These are phyloP conservation scores for Pseudonitzschia multiseries DNA, from an alignment of 108 stramenopile genomes.

Conservation along the genomic window DNA sequence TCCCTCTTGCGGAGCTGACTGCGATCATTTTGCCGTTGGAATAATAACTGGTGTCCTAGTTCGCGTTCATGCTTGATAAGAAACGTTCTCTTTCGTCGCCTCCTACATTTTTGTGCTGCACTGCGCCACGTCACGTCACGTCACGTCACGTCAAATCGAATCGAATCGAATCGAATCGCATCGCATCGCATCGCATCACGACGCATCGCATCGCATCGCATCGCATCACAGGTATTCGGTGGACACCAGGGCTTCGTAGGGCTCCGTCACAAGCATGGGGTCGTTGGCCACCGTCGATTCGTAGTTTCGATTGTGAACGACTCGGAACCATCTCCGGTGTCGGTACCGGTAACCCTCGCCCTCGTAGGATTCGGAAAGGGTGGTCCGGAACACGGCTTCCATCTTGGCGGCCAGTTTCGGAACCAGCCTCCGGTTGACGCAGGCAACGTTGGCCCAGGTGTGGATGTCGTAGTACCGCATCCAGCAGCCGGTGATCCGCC, in stretches of 20 bases:
- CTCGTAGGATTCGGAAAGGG: neutral
- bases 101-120: too few species aligned
- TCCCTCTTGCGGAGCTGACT: too few species aligned
- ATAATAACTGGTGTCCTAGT: too few species aligned
- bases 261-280: neutral
- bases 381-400: conserved; percentile 53
- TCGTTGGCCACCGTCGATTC: neutral
- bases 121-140: too few species aligned
- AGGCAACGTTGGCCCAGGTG: conserved; percentile 72
- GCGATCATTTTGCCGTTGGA: too few species aligned
- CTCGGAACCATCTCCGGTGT: neutral
- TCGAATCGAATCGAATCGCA: too few species aligned
- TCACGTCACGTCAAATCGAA: too few species aligned
- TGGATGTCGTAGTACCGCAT: conserved; percentile 40
- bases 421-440: conserved; percentile 50
- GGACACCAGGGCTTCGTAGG: neutral
- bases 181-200: too few species aligned
- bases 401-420: conserved; percentile 42
- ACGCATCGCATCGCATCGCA: too few species aligned
- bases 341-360: neutral
- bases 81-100: too few species aligned
- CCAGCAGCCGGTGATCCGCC: conserved; percentile 58
- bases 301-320: too few species aligned
- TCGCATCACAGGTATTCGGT: neutral
- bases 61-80: too few species aligned